A percentile compares a stretch with the other conserved stretches of the same genome.
phyloP scores from a whole-genome alignment of 179 eudicot genomes.

The Vitellaria paradoxa region DNA sequence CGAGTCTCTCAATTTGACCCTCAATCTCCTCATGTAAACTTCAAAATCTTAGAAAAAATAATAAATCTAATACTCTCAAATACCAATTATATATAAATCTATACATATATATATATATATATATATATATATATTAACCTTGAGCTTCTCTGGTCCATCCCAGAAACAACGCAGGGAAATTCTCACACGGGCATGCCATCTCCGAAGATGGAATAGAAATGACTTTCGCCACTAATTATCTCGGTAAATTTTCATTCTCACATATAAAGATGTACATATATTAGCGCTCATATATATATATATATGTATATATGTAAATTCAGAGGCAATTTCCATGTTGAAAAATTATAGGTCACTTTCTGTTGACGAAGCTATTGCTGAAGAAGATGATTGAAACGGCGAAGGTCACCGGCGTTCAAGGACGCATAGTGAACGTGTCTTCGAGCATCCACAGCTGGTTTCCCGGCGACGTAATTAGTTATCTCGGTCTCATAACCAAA shows the following conservation, averaged over 20 bases:
- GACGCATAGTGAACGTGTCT: conserved; percentile 87
- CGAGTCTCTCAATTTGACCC: conserved; percentile 61
- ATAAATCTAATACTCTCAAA: not conserved
- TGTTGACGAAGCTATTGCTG: conserved; percentile 70
- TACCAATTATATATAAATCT: not conserved
- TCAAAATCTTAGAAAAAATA: not conserved
- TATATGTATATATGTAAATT: not conserved
- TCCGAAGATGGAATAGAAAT: conserved; percentile 82
- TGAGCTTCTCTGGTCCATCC: not conserved
- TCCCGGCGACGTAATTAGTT: conserved; percentile 54
- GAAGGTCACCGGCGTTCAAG: conserved; percentile 51
- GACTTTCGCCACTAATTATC: conserved; percentile 85
- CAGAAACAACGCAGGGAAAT: conserved; percentile 93
- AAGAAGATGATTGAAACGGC: conserved; percentile 79
- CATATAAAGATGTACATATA: not conserved
- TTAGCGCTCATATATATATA: too few relatives aligned
- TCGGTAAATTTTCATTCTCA: conserved; percentile 41
- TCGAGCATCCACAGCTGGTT: conserved; percentile 82
- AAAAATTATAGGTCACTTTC: conserved; percentile 65
- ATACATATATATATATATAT: not conserved
- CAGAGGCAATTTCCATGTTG: not conserved
- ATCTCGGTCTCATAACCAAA: conserved; percentile 51
- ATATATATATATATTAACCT: not conserved
- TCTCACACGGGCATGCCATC: conserved; percentile 60
- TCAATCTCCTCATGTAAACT: conserved; percentile 82